Evolutionary conservation across 202 grass and related monocot species (phyloP), one percentile per base, ranked within the genome.

Genomic region (Hordeum pubiflorum): DNA sequence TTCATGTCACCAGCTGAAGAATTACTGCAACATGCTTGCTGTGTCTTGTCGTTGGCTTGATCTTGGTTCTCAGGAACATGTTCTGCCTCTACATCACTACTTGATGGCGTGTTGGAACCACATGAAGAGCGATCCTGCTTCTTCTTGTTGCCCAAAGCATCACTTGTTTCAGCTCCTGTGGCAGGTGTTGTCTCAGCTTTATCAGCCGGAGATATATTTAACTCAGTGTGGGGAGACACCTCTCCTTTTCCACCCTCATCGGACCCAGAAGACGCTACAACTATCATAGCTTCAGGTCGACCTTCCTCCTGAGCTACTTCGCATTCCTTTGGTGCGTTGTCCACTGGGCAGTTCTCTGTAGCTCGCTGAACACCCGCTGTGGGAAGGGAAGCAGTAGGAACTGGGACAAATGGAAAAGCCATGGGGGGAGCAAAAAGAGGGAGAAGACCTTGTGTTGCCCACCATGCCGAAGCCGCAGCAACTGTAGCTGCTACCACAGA

Each of bases 381-480:
- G 38, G 75, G 82, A 78, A 82, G 78, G 31, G 73, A 70, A 79
- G 86, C 83, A 81, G 83, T 83, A 71, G 88, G 84, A 60, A 74
- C 65, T 46, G 92, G 63, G 18, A 86, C 64, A 83, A 99, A 91
- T 79, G 89, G 66, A 77, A 91, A 87, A 82, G 83, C 66, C 72
- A 97, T 73, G 7, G 90, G 82, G 33, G 92, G 86, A 68, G 89
- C 37, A 23, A 88, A 87, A 81, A 93, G 76, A 56, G 96, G 96
- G 52, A 91, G 85, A 77, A 93, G 71, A 74, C 96, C 96, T 83
- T 99, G 96, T 67, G 92, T 87, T 70, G 89, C 87, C 96, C 96
- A 99, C 96, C 96, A 99, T 71, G 96, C 88, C 26, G 96, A 88
- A 57, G 96, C 96, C 65, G 96, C 96, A 55, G 87, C 90, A 57